These are phyloP conservation scores for Saitoella complicata DNA, from an alignment of 805 yeast species.

Conservation along the genomic window DNA sequence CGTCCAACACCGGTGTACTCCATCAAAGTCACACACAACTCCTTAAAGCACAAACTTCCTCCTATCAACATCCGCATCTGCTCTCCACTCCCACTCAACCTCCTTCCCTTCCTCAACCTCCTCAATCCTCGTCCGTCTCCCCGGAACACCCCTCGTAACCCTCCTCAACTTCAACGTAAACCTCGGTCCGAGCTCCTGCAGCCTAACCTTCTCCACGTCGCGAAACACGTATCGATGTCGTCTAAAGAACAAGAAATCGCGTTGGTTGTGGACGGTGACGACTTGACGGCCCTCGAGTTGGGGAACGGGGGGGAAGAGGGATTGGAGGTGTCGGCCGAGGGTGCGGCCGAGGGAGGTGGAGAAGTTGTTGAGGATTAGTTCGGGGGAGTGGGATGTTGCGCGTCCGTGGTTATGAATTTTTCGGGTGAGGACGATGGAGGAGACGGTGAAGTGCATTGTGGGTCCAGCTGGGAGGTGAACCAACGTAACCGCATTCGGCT, in stretches of 20 bases:
- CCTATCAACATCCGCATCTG: too few species aligned
- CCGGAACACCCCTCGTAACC: constrained; percentile 78
- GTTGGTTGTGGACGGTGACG: constrained; percentile 85
- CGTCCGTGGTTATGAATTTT: constrained; percentile 76
- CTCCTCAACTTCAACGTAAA: constrained; percentile 80
- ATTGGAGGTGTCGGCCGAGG: constrained; percentile 80
- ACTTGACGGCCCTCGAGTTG: constrained; percentile 94
- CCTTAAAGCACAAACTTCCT: too few species aligned
- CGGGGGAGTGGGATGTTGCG: constrained; percentile 83
- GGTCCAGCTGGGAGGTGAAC: constrained; percentile 94
- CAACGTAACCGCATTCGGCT: constrained; percentile 80
- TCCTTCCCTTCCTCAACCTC: too few species aligned
- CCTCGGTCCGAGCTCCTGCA: constrained; percentile 94
- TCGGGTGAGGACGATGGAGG: constrained; percentile 61
- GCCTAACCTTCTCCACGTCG: constrained; percentile 65
- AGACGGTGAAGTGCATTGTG: constrained; percentile 73
- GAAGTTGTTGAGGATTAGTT: constrained; percentile 80
- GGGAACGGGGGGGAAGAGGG: constrained; percentile 82
- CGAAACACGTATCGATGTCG: constrained; percentile 83
- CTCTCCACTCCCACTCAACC: too few species aligned
- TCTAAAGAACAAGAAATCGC: constrained; percentile 90
- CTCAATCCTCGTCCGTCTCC: constrained; percentile 16
- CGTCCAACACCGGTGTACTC: too few species aligned
- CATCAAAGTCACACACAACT: too few species aligned
- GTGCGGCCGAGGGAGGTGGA: constrained; percentile 85